Percentiles rank a stretch among this genome's conserved stretches.
phyloP scores from a whole-genome alignment of 2,329 filamentous ascomycete genomes.

The Eurotiales sp. region DNA sequence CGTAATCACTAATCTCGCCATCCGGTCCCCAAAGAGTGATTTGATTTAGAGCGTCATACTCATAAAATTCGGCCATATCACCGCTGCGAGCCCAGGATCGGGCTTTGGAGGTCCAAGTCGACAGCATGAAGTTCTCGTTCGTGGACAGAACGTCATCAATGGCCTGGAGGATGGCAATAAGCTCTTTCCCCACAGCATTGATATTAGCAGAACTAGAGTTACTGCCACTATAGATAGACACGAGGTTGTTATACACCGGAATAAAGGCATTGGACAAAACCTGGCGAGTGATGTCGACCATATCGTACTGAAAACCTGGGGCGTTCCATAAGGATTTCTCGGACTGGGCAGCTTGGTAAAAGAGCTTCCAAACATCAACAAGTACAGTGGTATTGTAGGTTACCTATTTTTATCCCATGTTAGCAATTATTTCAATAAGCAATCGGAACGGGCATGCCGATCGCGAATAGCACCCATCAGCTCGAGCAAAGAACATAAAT shows the following conservation, averaged over 20 bases:
- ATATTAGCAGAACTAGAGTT: conserved; percentile 14
- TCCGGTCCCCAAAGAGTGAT: conserved; percentile 50
- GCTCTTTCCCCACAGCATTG: conserved; percentile 24
- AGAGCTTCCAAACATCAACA: conserved; percentile 36
- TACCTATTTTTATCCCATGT: no score
- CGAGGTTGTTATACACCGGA: conserved; percentile 35
- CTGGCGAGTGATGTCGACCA: conserved; percentile 50
- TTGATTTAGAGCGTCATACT: conserved; percentile 49
- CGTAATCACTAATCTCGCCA: conserved; percentile 50
- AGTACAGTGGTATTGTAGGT: conserved; percentile 41
- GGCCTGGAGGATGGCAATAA: conserved; percentile 33
- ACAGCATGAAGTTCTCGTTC: conserved; percentile 42
- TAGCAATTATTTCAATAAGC: no score
- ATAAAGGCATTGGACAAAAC: conserved; percentile 47
- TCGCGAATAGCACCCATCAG: no score
- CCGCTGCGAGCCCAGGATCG: conserved; percentile 23
- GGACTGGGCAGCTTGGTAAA: conserved; percentile 34
- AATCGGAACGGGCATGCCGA: no score
- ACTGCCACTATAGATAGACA: conserved; percentile 30
- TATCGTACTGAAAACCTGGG: conserved; percentile 44
- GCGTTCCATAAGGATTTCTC: conserved; percentile 38
- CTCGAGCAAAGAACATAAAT: no score
- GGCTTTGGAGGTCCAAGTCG: conserved; percentile 41
- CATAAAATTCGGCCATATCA: conserved; percentile 32
- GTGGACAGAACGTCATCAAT: conserved; percentile 43